Conservation (phyloP, 2,329 filamentous ascomycete species). For the Sporothrix sp. region DNA sequence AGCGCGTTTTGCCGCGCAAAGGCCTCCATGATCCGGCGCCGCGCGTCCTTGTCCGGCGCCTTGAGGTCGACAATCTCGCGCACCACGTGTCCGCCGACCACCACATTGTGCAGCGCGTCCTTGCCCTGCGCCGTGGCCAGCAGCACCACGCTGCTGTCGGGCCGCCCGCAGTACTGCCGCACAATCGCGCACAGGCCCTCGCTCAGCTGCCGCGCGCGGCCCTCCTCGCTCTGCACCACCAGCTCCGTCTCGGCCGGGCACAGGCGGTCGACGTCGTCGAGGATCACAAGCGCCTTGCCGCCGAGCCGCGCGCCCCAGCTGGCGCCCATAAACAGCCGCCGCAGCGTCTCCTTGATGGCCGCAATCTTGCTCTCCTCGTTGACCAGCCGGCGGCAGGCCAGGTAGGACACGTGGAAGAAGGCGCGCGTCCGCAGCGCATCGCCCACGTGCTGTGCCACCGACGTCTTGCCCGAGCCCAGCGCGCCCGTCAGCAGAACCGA, state of each 20-base stretch:
- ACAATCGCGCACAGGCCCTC: conserved; percentile 79
- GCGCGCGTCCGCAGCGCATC: conserved; percentile 61
- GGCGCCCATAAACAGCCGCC: conserved; percentile 75
- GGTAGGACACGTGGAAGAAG: conserved; percentile 76
- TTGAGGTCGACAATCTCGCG: conserved; percentile 84
- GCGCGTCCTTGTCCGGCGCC: conserved; percentile 84
- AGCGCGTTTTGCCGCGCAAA: conserved; percentile 52
- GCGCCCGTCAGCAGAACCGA: conserved; percentile 85
- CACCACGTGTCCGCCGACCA: conserved; percentile 85
- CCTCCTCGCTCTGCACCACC: conserved; percentile 88
- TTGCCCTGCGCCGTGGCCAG: conserved; percentile 89
- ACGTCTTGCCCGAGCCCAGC: conserved; percentile 82
- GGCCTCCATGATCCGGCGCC: conserved; percentile 73
- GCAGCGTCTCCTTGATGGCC: conserved; percentile 81
- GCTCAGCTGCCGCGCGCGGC: conserved; percentile 82
- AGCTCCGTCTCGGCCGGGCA: conserved; percentile 92
- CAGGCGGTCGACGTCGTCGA: conserved; percentile 88
- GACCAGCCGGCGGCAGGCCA: conserved; percentile 75
- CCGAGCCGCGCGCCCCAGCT: conserved; percentile 85
- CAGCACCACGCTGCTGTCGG: conserved; percentile 69
- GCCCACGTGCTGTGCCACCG: conserved; percentile 65
- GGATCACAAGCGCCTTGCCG: conserved; percentile 71
- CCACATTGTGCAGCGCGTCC: conserved; percentile 79
- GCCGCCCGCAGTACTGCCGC: conserved; percentile 66
- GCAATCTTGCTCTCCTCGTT: conserved; percentile 86